Evolutionary conservation across 495 filamentous ascomycete species (phyloP).

Genomic region (Pseudotulostoma volvatum): DNA sequence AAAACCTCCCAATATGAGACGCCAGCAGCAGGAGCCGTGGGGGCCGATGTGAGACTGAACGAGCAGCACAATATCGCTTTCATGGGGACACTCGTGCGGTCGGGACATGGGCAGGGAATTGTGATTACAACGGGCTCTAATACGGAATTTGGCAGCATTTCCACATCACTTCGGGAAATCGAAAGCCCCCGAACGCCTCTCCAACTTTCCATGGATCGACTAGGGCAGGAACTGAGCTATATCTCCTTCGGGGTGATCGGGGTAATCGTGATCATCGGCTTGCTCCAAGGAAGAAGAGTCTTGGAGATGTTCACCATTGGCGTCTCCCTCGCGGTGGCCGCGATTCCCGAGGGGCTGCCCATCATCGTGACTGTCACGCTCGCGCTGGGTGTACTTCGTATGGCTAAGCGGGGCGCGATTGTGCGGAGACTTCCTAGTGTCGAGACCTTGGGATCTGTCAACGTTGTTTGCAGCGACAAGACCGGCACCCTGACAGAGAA

Average conservation of each 20-base stretch:
- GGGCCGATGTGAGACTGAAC: constrained; percentile 46
- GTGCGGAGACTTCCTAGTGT: constrained; percentile 91
- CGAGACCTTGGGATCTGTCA: constrained; percentile 93
- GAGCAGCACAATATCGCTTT: constrained; percentile 79
- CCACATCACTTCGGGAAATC: constrained; percentile 77
- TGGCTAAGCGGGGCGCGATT: constrained; percentile 87
- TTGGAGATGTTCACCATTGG: constrained; percentile 97
- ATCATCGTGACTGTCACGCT: constrained; percentile 97
- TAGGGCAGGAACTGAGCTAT: constrained; percentile 87
- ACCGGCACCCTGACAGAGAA: constrained; percentile 93
- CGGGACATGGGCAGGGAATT: constrained; percentile 88
- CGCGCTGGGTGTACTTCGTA: constrained; percentile 82
- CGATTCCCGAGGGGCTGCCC: constrained; percentile 90
- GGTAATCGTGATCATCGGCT: constrained; percentile 75
- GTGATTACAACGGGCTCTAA: constrained; percentile 85
- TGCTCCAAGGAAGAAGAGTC: constrained; percentile 73
- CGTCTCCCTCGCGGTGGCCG: constrained; percentile 89
- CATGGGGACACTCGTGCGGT: constrained; percentile 94
- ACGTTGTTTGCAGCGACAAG: constrained; percentile 97
- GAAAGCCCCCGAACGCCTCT: constrained; percentile 88
- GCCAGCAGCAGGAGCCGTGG: constrained; percentile 43
- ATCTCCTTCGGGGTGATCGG: constrained; percentile 90
- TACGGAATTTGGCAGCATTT: constrained; percentile 95
- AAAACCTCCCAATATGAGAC: constrained; percentile 44
- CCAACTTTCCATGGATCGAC: constrained; percentile 89